Base-by-base conservation (phyloP, 1,284 basidiomycete species). In the Austropuccinia psidii region DNA sequence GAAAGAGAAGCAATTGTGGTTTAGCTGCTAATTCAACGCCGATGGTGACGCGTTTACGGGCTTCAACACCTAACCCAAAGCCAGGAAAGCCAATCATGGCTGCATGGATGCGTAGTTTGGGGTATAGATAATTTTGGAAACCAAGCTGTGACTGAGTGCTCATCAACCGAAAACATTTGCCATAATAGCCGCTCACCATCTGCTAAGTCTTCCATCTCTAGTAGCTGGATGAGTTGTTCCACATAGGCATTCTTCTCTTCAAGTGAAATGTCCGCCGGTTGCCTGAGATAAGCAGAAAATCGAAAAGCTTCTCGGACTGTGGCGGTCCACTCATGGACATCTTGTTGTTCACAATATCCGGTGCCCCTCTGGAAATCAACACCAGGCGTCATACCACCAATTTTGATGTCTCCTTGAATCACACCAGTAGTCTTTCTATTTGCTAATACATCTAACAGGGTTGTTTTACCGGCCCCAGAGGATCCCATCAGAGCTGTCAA, bases 271-370 rank as follows among this genome's bases (percentile, higher is more conserved):
- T 80, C 74, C 73, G 82, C 80, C 3, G 84, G 83, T 78, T 86
- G 86, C 61, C 86, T 84, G 11, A 87, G 82, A 79, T 86, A 84
- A 4, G 86, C 86, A 1, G 84, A 85, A 80, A 85, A 85, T 55
- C 84, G 82, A 57, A 87, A 81, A 0, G 85, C 85, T 77, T 87
- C 85, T 61, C 86, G 83, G 24, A 86, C 84, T 33, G 85, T 86
- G 5, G 91, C 86, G 13, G 89, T 91, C 75, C 86, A 88, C 81
- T 92, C 90, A 80, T 94, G 92, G 39, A 80, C 77, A 58, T 82
- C 81, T 74, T 79, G 79, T 72, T 82, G 81, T 73, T 81, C 79
- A 27, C 78, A 73, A 39, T 73, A 73, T 3, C 58, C 85, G 52
- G 85, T 85, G 47, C 83, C 83, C 74, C 85, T 82, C 78, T 83